Conservation (phyloP, 805 yeast genomes). For the Wickerhamiella azyma region DNA sequence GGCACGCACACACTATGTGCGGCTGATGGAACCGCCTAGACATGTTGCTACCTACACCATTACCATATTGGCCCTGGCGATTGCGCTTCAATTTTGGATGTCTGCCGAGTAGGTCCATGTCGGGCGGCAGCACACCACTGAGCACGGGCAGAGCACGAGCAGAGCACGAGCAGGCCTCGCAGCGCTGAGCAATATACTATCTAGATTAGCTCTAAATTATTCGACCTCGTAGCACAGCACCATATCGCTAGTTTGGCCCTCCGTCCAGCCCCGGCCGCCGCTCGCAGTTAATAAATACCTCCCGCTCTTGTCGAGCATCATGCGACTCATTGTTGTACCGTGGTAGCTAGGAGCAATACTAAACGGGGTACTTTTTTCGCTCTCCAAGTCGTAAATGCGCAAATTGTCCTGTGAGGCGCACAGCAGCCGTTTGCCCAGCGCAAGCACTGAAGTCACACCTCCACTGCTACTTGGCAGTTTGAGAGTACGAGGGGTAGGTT, state of each 20-base stretch:
- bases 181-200: no score
- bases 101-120: neutral
- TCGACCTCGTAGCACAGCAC: constrained; percentile 50
- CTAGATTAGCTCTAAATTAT: neutral
- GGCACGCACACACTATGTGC: neutral
- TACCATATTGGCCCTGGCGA: neutral
- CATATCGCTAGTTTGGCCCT: constrained; percentile 58
- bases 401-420: constrained; percentile 89
- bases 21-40: neutral
- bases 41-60: neutral
- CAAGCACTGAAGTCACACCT: constrained; percentile 65
- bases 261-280: constrained; percentile 94
- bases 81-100: neutral
- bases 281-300: constrained; percentile 80
- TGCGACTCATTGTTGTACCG: constrained; percentile 72
- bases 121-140: no score
- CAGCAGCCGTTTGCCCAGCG: constrained; percentile 68
- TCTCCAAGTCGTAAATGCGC: constrained; percentile 62
- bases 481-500: constrained; percentile 39
- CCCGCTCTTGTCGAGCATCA: constrained; percentile 76
- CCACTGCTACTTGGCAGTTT: constrained; percentile 82
- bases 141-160: no score
- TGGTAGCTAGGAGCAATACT: constrained; percentile 92
- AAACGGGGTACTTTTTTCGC: constrained; percentile 43
- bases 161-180: no score